Evolutionary conservation across 352 stramenopile species (phyloP).

Genomic region (Globisporangium nodosum): DNA sequence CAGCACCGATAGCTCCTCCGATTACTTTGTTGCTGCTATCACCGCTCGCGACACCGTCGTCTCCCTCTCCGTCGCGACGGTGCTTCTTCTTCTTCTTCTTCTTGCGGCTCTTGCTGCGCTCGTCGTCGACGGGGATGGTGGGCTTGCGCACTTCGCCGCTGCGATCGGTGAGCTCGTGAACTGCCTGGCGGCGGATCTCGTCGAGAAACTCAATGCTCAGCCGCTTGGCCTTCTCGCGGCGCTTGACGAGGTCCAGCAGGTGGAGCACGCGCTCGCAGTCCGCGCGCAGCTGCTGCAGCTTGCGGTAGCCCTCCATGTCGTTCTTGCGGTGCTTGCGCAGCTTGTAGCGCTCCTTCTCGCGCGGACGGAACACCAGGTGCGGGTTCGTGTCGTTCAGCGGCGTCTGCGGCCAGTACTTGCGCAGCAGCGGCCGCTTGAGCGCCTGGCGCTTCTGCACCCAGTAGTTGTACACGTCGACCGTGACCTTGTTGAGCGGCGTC

Average conservation of each 20-base stretch:
- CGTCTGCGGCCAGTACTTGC: constrained; percentile 95
- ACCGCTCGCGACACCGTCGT: constrained; percentile 21
- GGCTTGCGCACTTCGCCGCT: constrained; percentile 42
- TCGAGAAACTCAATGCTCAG: constrained; percentile 79
- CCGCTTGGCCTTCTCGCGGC: constrained; percentile 81
- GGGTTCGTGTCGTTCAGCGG: constrained; percentile 97
- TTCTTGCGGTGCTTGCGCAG: constrained; percentile 95
- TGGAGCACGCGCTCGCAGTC: constrained; percentile 91
- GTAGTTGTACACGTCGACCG: constrained; percentile 91
- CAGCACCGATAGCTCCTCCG: background rate
- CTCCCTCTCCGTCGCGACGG: constrained; percentile 29
- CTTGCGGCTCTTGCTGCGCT: constrained; percentile 56
- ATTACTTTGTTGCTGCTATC: background rate
- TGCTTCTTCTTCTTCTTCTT: constrained; percentile 59
- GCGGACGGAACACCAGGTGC: constrained; percentile 96
- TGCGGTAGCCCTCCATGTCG: constrained; percentile 94
- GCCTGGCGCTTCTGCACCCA: constrained; percentile 93
- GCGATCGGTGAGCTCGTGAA: constrained; percentile 54
- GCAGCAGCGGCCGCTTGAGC: constrained; percentile 91
- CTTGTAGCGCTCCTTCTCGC: constrained; percentile 97
- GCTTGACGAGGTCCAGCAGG: constrained; percentile 79
- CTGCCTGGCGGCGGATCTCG: constrained; percentile 58
- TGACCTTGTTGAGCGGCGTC: constrained; percentile 68
- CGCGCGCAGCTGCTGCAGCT: constrained; percentile 89
- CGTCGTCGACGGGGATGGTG: constrained; percentile 46